Evolutionary conservation across 208 protist genomes (phyloP).

Genomic region (Trypanosoma rangeli): DNA sequence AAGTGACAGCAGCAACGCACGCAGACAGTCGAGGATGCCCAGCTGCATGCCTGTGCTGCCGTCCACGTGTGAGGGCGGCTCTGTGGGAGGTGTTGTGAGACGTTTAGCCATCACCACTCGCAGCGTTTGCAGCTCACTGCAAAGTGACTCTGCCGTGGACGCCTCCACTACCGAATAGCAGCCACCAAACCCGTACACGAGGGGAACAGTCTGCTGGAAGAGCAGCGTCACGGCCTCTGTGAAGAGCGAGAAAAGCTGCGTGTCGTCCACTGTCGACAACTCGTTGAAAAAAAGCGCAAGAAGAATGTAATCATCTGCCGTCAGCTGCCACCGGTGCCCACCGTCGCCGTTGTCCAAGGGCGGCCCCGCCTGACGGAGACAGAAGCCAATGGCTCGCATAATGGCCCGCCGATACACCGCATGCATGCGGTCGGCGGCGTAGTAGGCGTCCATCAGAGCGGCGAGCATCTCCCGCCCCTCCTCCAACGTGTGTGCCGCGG

Average conservation of each 20-base stretch:
- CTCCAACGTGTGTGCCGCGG: slow-evolving; percentile 6
- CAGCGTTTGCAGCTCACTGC: slow-evolving; percentile 49
- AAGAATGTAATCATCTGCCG: slow-evolving; percentile 47
- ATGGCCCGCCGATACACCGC: slow-evolving; percentile 30
- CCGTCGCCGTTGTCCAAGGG: not conserved
- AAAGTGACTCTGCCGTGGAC: slow-evolving; percentile 31
- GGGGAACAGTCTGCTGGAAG: slow-evolving; percentile 27
- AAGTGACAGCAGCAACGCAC: slow-evolving; percentile 19
- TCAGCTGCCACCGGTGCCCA: slow-evolving; percentile 15
- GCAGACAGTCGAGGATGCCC: slow-evolving; percentile 16
- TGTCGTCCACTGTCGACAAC: slow-evolving; percentile 43
- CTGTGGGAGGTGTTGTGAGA: slow-evolving; percentile 20
- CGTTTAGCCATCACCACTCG: slow-evolving; percentile 44
- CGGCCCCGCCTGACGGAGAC: slow-evolving; percentile 15
- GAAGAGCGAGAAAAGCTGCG: slow-evolving; percentile 26
- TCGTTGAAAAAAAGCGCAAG: slow-evolving; percentile 70
- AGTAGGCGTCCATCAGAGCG: slow-evolving; percentile 52
- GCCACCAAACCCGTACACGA: slow-evolving; percentile 24
- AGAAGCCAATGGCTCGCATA: slow-evolving; percentile 31
- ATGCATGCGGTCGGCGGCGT: slow-evolving; percentile 8
- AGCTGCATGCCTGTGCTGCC: slow-evolving; percentile 12
- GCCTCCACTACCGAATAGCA: slow-evolving; percentile 17
- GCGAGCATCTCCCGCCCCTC: slow-evolving; percentile 30
- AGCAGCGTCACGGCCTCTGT: slow-evolving; percentile 32
- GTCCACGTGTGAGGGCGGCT: not conserved